Base-by-base conservation (phyloP, 768 basidiomycete species). In the Boletus edulis region DNA sequence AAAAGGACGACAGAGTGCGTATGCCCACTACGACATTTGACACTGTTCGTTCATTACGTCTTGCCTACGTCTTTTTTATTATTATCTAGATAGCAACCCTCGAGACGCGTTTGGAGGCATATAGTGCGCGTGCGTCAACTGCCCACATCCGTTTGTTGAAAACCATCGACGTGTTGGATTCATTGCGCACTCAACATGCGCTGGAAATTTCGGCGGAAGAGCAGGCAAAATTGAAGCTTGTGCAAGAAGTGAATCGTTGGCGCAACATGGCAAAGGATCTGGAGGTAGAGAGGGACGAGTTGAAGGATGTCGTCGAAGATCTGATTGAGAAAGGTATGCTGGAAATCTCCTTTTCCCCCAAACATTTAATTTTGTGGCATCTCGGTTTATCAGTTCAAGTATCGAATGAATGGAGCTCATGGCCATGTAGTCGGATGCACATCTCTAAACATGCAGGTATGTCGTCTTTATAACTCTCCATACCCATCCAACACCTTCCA, bases 311-410 rank as follows among this genome's bases (percentile, higher is more conserved):
- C 7, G 80, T 86, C 2, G 59, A 75, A 46, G 66, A 76, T 48
- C 63, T 86, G 39, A 75, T 83, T n/a, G 75, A 83, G 66, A 84
- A 82, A 81, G 81, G 85, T 85, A 60, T 39, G 80, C 71, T 18
- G 24, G 17, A 34, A 29, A 5, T 12, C 11, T 22, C 29, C 17
- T 35, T 18, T 24, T 46, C 15, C 22, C 29, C 15, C 35, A 27
- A 24, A 44, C 34, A 35, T 63, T 54, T 35, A 32, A 42, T 49
- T 34, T n/a, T 32, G 46, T 47, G 53, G 29, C 41, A 42, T 49
- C 20, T 17, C 50, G 18, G 35, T 52, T 38, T 41, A 32, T 45
- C 54, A 80, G 82, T 83, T 32, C 76, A 82, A 62, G 62, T 69
- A 31, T 74, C 68, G 39, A 76, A 76, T 39, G 76, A 79, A 52